Conservation (phyloP, 352 stramenopile species). For the Globisporangium sylvaticum region DNA sequence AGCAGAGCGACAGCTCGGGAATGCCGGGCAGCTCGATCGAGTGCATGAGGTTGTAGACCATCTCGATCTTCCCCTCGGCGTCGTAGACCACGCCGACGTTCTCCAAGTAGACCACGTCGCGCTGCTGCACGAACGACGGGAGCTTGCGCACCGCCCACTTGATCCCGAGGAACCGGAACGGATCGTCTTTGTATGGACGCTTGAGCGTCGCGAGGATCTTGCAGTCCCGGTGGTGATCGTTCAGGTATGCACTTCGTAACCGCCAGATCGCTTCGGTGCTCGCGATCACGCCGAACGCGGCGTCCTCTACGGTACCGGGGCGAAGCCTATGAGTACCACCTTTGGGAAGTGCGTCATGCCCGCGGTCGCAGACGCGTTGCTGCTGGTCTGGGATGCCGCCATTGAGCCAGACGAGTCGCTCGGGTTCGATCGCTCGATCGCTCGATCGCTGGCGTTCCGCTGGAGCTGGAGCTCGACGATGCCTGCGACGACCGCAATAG, state of each 20-base stretch:
- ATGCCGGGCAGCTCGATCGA: conserved; percentile 33
- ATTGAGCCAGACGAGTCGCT: no score
- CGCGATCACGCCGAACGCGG: not conserved
- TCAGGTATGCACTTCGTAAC: no score
- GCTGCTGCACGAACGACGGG: conserved; percentile 25
- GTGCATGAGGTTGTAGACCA: conserved; percentile 30
- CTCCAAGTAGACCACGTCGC: conserved; percentile 38
- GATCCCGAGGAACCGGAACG: conserved; percentile 39
- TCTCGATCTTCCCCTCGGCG: not conserved
- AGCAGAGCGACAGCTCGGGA: conserved; percentile 39
- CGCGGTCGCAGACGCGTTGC: no score
- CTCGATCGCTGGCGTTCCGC: no score
- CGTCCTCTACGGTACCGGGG: not conserved
- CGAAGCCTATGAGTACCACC: no score
- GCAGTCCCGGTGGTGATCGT: not conserved
- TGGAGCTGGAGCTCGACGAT: no score
- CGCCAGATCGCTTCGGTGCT: not conserved
- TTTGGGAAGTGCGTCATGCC: no score
- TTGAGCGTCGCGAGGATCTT: conserved; percentile 36
- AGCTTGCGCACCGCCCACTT: conserved; percentile 33
- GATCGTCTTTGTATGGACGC: conserved; percentile 23
- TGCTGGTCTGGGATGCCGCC: no score
- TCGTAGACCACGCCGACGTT: not conserved
- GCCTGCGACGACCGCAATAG: no score
- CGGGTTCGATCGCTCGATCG: no score